Evolutionary conservation across 1,139 yeast species (phyloP).

Genomic region (Wickerhamiella pararugosa): DNA sequence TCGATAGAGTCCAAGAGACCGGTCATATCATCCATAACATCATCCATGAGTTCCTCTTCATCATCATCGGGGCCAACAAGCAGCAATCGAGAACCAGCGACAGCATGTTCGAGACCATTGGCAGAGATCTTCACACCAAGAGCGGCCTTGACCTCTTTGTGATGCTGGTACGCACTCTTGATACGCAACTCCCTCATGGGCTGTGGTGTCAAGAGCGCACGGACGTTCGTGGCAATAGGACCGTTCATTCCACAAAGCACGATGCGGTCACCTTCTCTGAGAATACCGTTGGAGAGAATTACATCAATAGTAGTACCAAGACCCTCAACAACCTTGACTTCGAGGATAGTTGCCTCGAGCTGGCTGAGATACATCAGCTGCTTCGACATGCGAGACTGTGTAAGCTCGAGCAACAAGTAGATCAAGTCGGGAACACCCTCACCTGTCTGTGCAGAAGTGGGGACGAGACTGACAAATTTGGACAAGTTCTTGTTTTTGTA

Average conservation of each 20-base stretch:
- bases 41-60: slow-evolving; percentile 95
- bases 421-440: slow-evolving; percentile 99
- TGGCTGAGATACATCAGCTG: slow-evolving; percentile 92
- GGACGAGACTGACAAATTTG: slow-evolving; percentile 88
- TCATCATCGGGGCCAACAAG: slow-evolving; percentile 96
- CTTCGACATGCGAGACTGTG: slow-evolving; percentile 97
- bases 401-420: slow-evolving; percentile 86
- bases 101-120: slow-evolving; percentile 93
- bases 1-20: slow-evolving; percentile 92
- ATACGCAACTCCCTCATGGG: slow-evolving; percentile 92
- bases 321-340: slow-evolving; percentile 98
- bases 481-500: slow-evolving; percentile 89
- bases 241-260: slow-evolving; percentile 97
- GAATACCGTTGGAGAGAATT: slow-evolving; percentile 83
- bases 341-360: slow-evolving; percentile 91
- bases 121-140: slow-evolving; percentile 98
- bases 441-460: slow-evolving; percentile 97
- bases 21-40: slow-evolving; percentile 96
- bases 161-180: slow-evolving; percentile 87
- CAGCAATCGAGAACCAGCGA: slow-evolving; percentile 92
- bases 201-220: slow-evolving; percentile 95
- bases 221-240: slow-evolving; percentile 92
- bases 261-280: slow-evolving; percentile 87
- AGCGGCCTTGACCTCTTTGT: slow-evolving; percentile 97
- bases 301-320: slow-evolving; percentile 98